Evolutionary conservation across 2,329 filamentous ascomycete genomes (phyloP).

Genomic region (Boeremia exigua): DNA sequence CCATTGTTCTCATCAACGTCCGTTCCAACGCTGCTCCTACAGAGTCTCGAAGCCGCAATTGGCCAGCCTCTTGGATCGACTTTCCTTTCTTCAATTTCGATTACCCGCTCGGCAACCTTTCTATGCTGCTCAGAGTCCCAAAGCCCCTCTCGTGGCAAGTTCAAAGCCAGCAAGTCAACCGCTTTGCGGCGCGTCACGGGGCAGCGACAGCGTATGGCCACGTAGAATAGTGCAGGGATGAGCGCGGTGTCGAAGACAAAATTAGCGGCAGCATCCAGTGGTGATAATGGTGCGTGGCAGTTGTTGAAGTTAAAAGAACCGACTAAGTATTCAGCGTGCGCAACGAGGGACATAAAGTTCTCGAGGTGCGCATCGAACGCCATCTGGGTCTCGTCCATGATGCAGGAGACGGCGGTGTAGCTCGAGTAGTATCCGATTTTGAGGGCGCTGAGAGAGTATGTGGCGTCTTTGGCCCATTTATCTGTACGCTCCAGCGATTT

Average conservation of each 20-base stretch:
- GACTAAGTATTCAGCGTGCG: conserved; percentile 19
- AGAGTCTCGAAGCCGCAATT: conserved; percentile 20
- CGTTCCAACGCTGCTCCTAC: conserved; percentile 22
- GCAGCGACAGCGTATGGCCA: conserved; percentile 23
- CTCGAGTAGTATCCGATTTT: conserved; percentile 21
- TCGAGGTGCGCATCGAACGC: conserved; percentile 16
- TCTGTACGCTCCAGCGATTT: not conserved
- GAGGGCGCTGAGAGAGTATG: conserved; percentile 19
- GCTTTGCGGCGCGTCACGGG: conserved; percentile 27
- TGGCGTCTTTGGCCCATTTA: conserved; percentile 2
- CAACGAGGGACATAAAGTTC: conserved; percentile 14
- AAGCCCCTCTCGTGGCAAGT: conserved; percentile 27
- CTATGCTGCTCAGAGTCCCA: conserved; percentile 26
- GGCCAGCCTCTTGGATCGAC: conserved; percentile 29
- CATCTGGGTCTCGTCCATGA: conserved; percentile 13
- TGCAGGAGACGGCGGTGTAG: conserved; percentile 13
- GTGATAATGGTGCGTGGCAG: too few species aligned
- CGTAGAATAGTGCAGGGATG: conserved; percentile 18
- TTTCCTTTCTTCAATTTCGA: conserved; percentile 31
- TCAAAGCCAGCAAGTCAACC: conserved; percentile 17
- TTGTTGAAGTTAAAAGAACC: conserved; percentile 2
- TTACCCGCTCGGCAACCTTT: conserved; percentile 24
- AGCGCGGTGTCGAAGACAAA: conserved; percentile 23
- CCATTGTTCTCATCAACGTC: conserved; percentile 24
- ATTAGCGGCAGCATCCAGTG: conserved; percentile 8